Evolutionary conservation across 441 rosid species (phyloP), one percentile per base, ranked within the genome.

Genomic region (Manihot esculenta): DNA sequence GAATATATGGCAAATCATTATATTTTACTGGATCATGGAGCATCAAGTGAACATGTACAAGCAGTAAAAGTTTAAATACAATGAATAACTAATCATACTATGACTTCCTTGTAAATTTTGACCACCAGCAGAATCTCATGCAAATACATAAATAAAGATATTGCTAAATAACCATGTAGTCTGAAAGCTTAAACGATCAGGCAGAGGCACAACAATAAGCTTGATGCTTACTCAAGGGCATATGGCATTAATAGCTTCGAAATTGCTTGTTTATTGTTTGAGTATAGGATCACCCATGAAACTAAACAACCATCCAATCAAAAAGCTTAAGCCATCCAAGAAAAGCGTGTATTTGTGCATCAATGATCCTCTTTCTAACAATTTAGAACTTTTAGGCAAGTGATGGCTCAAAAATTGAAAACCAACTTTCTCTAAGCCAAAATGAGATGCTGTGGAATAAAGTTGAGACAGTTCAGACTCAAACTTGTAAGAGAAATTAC

Each of bases 331-430:
- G 13, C 12, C 11, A 10, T 38, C 21, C 17, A 38, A 17, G 44
- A 59, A 33, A 33, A 59, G 27, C 27, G n/a, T 61, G 5, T 41
- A 38, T 14, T 55, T 26, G 6, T 26, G 15, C 38, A 57, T 57
- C 38, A 57, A 44, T 9, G n/a, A 26, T 64, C 54, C 68, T 63
- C n/a, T 64, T 49, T 27, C 68, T 20, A 20, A 10, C 56, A 48
- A 48, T 64, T 64, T 47, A 47, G n/a, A 26, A 27, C 44, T 27
- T 20, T 10, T 54, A 64, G 13, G 47, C 64, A 2, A 44, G 30
- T 26, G 26, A 23, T 21, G 23, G 7, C 6, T 51, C 14, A 51
- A 35, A 53, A 44, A 47, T 26, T 38, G 7, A 35, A 13, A 14
- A 51, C 20, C 8, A 45, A 24, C 21, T 24, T 45, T 64, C 11